These are phyloP conservation scores for Massariosphaeria phaeospora DNA, from an alignment of 495 filamentous ascomycete species.

Conservation along the genomic window DNA sequence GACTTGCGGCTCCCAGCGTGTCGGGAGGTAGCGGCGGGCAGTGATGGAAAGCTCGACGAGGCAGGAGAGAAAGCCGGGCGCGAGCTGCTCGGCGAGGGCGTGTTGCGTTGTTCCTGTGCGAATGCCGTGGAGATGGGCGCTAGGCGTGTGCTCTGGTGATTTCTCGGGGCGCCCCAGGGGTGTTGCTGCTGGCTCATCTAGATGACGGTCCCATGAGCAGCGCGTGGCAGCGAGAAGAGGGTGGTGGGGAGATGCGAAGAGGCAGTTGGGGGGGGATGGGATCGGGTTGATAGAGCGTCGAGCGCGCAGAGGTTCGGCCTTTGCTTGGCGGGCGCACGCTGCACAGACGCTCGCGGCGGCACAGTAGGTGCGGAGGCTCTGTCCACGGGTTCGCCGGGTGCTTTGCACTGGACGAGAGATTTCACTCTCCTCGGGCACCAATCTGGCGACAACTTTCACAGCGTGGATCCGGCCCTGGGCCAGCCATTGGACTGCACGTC, in stretches of 20 bases:
- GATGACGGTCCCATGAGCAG: slow-evolving; percentile 55
- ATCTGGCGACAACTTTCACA: too few species aligned
- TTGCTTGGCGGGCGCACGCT: neutral
- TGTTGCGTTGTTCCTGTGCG: slow-evolving; percentile 37
- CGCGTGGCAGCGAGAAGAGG: slow-evolving; percentile 54
- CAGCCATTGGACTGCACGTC: too few species aligned
- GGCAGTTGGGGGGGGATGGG: slow-evolving; percentile 4
- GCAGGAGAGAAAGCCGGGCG: slow-evolving; percentile 47
- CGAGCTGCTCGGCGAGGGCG: slow-evolving; percentile 47
- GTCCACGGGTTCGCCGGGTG: too few species aligned
- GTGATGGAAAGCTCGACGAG: slow-evolving; percentile 52
- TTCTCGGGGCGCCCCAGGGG: slow-evolving; percentile 56
- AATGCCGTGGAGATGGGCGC: slow-evolving; percentile 58
- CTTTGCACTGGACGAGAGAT: too few species aligned
- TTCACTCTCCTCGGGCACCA: too few species aligned
- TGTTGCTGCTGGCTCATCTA: slow-evolving; percentile 54
- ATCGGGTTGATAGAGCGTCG: neutral
- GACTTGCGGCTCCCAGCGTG: slow-evolving; percentile 49
- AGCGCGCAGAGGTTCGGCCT: slow-evolving; percentile 1
- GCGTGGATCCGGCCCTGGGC: too few species aligned
- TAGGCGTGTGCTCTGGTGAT: slow-evolving; percentile 53
- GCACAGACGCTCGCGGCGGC: neutral
- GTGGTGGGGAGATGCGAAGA: slow-evolving; percentile 11
- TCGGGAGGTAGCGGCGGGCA: slow-evolving; percentile 50
- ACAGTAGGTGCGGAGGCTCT: neutral